Evolutionary conservation across 176 grass and related monocot species (phyloP).

Genomic region (Phyllostachys edulis): DNA sequence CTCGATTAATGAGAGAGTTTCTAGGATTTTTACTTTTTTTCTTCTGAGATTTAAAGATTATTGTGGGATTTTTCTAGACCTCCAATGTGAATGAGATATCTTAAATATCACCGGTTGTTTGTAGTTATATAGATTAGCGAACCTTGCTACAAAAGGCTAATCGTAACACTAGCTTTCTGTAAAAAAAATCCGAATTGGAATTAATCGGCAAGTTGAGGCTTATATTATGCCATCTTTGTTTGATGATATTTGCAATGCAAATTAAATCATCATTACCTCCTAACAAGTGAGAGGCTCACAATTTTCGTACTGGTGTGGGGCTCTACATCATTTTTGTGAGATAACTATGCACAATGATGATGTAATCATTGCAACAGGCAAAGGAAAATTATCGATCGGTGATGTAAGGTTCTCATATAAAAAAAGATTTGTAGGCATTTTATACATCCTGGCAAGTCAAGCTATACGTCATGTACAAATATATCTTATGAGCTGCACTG

Average conservation of each 20-base stretch:
- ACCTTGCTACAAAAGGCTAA: background rate
- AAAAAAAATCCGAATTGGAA: background rate
- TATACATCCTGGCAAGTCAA: too few relatives aligned
- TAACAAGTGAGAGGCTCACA: constrained; percentile 7
- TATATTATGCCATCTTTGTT: background rate
- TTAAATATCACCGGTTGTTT: too few relatives aligned
- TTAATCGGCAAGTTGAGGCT: background rate
- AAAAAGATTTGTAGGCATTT: too few relatives aligned
- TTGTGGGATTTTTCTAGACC: too few relatives aligned
- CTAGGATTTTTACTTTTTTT: too few relatives aligned
- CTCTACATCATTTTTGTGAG: background rate
- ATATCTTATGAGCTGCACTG: background rate
- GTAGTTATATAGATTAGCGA: background rate
- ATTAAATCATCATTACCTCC: background rate
- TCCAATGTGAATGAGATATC: too few relatives aligned
- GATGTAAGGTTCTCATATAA: too few relatives aligned
- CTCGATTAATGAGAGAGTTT: too few relatives aligned
- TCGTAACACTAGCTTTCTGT: background rate
- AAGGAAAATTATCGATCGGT: background rate
- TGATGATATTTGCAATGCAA: constrained; percentile 6
- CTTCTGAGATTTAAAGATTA: too few relatives aligned
- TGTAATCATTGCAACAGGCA: background rate
- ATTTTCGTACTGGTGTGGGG: background rate
- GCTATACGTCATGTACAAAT: too few relatives aligned
- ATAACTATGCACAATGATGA: background rate